Conservation (phyloP, 106 monocot genomes). For the Dioscorea alata region DNA sequence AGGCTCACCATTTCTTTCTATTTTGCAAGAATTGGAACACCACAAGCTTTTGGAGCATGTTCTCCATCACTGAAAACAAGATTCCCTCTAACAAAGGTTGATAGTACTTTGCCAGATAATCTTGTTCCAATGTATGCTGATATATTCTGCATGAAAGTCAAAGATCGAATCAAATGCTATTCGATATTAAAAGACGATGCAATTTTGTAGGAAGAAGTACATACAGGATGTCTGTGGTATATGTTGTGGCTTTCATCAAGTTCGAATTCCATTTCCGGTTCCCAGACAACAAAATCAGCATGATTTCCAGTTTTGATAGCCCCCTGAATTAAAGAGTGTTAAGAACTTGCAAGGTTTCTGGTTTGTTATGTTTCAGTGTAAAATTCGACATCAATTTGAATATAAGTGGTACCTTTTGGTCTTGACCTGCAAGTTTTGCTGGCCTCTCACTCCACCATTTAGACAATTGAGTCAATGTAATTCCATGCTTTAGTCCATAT, state of each 20-base stretch:
- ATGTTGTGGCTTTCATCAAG: conserved; percentile 49
- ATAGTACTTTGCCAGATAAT: conserved; percentile 59
- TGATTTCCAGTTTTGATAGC: conserved; percentile 58
- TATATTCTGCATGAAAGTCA: conserved; percentile 39
- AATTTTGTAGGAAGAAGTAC: neutral
- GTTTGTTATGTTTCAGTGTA: neutral
- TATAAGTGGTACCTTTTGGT: conserved; percentile 42
- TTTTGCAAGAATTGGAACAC: conserved; percentile 64
- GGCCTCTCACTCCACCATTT: conserved; percentile 93
- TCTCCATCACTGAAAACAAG: conserved; percentile 65
- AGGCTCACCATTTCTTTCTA: neutral
- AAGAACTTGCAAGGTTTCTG: neutral
- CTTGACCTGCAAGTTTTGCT: conserved; percentile 75
- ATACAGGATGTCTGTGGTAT: conserved; percentile 73
- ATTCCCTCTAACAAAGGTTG: conserved; percentile 87
- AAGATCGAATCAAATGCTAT: neutral
- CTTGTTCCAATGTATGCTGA: conserved; percentile 73
- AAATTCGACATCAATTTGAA: too few relatives aligned
- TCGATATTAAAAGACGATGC: neutral
- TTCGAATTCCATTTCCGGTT: conserved; percentile 70
- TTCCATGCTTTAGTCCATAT: conserved; percentile 57
- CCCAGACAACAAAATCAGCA: conserved; percentile 93
- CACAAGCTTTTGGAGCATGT: conserved; percentile 75
- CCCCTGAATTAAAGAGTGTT: conserved; percentile 35
- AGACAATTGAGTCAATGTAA: conserved; percentile 65